Evolutionary conservation across 345 rosid genomes (phyloP), one percentile per base, ranked within the genome.

Genomic region (Linum usitatissimum): DNA sequence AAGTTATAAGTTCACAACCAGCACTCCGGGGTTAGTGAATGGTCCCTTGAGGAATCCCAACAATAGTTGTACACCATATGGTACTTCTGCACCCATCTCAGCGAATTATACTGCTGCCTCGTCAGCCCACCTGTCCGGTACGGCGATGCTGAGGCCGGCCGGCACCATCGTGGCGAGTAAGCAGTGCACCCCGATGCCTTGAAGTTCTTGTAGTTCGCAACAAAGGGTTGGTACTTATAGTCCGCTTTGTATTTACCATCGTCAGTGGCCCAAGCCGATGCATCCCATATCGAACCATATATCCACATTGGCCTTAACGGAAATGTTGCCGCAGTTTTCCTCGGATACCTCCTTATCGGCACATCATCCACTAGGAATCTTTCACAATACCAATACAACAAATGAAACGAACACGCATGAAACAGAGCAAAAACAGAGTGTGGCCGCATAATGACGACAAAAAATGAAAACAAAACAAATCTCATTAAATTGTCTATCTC

Each of bases 251-350:
- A 93, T 75, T 82, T 93, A 14, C 99, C 97, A 61, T 93, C 83
- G 30, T 93, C 99, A 0, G 99, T 93, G 6, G 99, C 99, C 99
- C 99, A 93, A 2, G 96, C 82, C 5, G 99, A 90, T 2, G 99
- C 99, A 42, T 93, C 99, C 99, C 99, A 93, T 61, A 93, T 93
- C 49, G 99, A 93, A 63, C 97, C 96, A 66, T 93, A 90, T 1
- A 90, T 74, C 94, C 96, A 87, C 96, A 90, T 90, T 65, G 99
- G 97, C 78, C 99, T 86, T 20, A 81, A 21, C 3, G 99, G 99
- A 70, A 86, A 93, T 39, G 99, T 87, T 6, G 78, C 70, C 0
- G 54, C 86, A 67, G 87, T 90, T 76, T 86, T 90, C 73, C 79
- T 90, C 6, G 83, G 82, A 69, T 90, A 93, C 90, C 97, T 87